These are phyloP conservation scores for Nakataea oryzae DNA, from an alignment of 2,329 filamentous ascomycete genomes.

Conservation along the genomic window DNA sequence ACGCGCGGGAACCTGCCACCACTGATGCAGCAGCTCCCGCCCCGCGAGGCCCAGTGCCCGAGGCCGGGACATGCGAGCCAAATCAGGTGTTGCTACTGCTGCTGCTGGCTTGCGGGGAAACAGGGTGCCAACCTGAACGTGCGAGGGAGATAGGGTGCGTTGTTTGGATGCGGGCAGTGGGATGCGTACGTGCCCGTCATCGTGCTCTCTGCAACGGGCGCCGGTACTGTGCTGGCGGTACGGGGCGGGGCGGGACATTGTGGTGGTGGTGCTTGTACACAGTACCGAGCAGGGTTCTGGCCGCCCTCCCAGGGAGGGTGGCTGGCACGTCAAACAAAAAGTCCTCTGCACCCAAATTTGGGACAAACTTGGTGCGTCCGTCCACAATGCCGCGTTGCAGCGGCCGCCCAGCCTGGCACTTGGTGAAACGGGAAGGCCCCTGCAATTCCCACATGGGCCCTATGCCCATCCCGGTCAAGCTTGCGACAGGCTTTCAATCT, in stretches of 20 bases:
- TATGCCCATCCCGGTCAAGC: constrained; percentile 2
- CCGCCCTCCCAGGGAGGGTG: neutral
- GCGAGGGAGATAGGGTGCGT: neutral
- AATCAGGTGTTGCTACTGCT: too few species aligned
- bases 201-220: too few species aligned
- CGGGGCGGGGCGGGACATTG: neutral
- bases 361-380: constrained; percentile 3
- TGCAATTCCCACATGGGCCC: constrained; percentile 31
- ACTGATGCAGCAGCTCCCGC: neutral
- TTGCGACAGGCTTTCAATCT: constrained; percentile 26
- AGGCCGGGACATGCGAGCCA: neutral
- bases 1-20: neutral
- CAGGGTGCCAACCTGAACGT: neutral
- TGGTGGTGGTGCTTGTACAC: neutral
- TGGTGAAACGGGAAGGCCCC: constrained; percentile 42
- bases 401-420: constrained; percentile 5
- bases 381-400: constrained; percentile 1
- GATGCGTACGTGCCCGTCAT: neutral
- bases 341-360: neutral
- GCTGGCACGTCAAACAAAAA: neutral
- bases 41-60: too few species aligned
- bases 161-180: neutral
- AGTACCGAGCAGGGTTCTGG: neutral
- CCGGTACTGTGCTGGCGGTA: neutral
- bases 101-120: neutral